A percentile compares a stretch with the other conserved stretches of the same genome.
These are phyloP conservation scores for Laetiporus sulphureus DNA, from an alignment of 1,284 basidiomycete species.

Conservation along the genomic window DNA sequence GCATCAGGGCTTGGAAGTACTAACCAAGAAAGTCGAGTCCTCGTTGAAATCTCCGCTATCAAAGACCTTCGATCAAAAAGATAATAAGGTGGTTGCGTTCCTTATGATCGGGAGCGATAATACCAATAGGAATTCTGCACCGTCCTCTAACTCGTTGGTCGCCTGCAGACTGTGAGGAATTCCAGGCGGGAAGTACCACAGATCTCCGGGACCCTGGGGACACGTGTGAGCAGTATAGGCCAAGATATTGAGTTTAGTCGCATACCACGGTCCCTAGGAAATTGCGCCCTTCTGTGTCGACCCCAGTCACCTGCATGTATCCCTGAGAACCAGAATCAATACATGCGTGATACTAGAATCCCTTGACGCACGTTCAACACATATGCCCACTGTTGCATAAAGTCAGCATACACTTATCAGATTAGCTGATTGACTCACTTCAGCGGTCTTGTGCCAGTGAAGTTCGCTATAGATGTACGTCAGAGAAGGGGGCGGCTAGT, in stretches of 20 bases:
- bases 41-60: constrained; percentile 63
- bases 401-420: background rate
- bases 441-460: constrained; percentile 66
- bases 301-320: constrained; percentile 51
- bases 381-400: constrained; percentile 49
- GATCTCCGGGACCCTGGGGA: constrained; percentile 29
- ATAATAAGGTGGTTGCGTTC: background rate
- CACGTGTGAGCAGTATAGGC: background rate
- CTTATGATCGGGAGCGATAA: constrained; percentile 12
- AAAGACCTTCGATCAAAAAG: constrained; percentile 40
- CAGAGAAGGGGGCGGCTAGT: background rate
- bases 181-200: constrained; percentile 68
- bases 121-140: constrained; percentile 66
- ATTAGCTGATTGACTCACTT: constrained; percentile 32
- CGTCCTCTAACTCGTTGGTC: constrained; percentile 44
- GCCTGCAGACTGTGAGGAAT: constrained; percentile 53
- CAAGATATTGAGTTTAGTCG: background rate
- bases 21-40: constrained; percentile 59
- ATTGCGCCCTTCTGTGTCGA: constrained; percentile 57
- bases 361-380: constrained; percentile 41
- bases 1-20: background rate
- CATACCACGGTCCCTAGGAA: constrained; percentile 44
- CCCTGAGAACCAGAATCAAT: no score
- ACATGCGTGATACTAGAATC: no score
- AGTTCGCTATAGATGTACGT: constrained; percentile 41